Conservation (phyloP, 352 stramenopile genomes). For the Plasmopara viticola region DNA sequence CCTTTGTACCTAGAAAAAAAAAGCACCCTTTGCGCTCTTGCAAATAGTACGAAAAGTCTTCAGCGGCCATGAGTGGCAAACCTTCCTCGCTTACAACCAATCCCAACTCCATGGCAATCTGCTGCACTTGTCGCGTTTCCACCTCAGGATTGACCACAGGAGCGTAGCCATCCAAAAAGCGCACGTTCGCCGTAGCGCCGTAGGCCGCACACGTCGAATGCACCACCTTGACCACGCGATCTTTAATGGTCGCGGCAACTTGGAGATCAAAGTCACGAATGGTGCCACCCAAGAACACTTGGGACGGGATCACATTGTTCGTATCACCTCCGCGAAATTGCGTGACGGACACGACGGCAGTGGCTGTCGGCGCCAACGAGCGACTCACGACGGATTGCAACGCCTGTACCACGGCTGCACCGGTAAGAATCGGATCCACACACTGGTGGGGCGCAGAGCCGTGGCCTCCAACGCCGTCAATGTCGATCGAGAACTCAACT, state of each 20-base stretch:
- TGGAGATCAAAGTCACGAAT: conserved; percentile 90
- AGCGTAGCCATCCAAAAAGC: conserved; percentile 66
- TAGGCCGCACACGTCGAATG: conserved; percentile 77
- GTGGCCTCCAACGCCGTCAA: conserved; percentile 91
- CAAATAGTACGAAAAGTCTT: conserved; percentile 92
- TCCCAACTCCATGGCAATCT: conserved; percentile 62
- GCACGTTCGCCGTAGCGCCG: conserved; percentile 60
- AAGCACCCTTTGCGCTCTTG: conserved; percentile 80
- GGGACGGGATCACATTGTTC: conserved; percentile 93
- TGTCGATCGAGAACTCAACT: conserved; percentile 90
- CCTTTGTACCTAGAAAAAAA: conserved; percentile 81
- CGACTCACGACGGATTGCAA: conserved; percentile 92
- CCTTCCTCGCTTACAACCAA: conserved; percentile 75
- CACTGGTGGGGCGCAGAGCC: conserved; percentile 89
- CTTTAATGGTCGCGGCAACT: conserved; percentile 74
- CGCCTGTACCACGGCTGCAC: conserved; percentile 84
- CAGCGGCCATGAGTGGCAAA: conserved; percentile 88
- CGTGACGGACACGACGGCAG: conserved; percentile 89
- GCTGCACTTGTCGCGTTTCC: conserved; percentile 71
- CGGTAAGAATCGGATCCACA: conserved; percentile 90
- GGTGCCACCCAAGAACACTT: conserved; percentile 82
- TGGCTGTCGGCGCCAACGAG: conserved; percentile 86
- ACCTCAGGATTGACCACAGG: conserved; percentile 75
- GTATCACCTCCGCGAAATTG: conserved; percentile 88
- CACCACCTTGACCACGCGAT: conserved; percentile 80